Percentiles rank a stretch among this genome's conserved stretches.
These are phyloP conservation scores for Pythium vanterpoolii DNA, from an alignment of 352 stramenopile genomes.

Conservation along the genomic window DNA sequence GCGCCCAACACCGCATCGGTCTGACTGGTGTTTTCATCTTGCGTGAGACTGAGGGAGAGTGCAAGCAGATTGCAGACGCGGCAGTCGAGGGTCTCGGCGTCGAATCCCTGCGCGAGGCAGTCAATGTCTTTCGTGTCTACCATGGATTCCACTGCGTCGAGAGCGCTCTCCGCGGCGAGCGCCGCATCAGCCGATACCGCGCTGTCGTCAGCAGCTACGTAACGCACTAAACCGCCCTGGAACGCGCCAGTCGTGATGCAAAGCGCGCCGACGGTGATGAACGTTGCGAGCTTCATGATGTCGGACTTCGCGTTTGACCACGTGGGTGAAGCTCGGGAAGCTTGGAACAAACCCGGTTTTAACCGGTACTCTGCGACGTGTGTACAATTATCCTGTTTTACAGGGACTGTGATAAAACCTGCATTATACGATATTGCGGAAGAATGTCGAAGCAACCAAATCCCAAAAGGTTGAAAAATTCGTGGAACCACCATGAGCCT, in stretches of 20 bases:
- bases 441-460: conserved; percentile 23
- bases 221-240: background rate
- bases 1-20: conserved; percentile 3
- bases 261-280: conserved; percentile 13
- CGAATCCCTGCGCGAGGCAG: conserved; percentile 50
- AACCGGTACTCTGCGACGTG: conserved; percentile 18
- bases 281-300: conserved; percentile 3
- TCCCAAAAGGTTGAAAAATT: too few relatives aligned
- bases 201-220: conserved; percentile 3
- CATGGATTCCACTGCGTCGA: background rate
- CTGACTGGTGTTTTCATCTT: background rate
- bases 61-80: conserved; percentile 48
- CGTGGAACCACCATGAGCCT: conserved; percentile 17
- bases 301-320: conserved; percentile 7
- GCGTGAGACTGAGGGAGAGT: conserved; percentile 27
- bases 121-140: conserved; percentile 10
- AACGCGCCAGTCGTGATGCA: conserved; percentile 8
- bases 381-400: background rate
- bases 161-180: background rate
- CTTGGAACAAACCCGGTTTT: background rate
- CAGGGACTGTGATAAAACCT: too few relatives aligned
- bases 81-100: conserved; percentile 57
- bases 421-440: too few relatives aligned
- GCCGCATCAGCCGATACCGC: background rate
- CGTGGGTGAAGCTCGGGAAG: conserved; percentile 8